Base-by-base conservation (phyloP, 1,284 basidiomycete genomes). In the Anthracocystis panici-leucophaei region DNA sequence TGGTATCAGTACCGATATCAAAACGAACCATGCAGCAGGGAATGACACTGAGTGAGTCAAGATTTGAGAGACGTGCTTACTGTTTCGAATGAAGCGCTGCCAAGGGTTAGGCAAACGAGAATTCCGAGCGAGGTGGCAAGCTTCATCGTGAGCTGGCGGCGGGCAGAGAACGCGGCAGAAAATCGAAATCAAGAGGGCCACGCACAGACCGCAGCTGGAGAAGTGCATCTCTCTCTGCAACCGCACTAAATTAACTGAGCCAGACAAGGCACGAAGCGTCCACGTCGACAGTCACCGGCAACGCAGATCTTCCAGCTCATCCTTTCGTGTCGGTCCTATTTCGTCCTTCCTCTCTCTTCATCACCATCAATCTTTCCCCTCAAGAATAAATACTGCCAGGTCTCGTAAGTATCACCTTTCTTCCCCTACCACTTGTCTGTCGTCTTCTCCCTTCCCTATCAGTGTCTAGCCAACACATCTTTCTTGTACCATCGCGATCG, bases 251-350 rank as follows among this genome's bases (percentile, higher is more conserved):
- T 2, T 12, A 38, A 38, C 35, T 38, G 12, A 16, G 12, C 35
- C 11, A 38, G 35, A 38, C 10, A 7, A 16, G 35, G 35, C 35
- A 16, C 35, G 35, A 54, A 41, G 41, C 27, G 41, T 65, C 62
- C 68, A 65, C 68, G 68, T 70, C 67, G 67, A 70, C 67, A 58
- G 41, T 35, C 35, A 27, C 42, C 52, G 45, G 52, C 52, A 44
- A 58, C 48, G 57, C 52, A 57, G 58, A 66, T 29, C 69, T 72
- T 72, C 69, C 69, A 72, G 64, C 69, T 65, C 69, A 72, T 59
- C 69, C 25, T 16, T 14, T 12, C 38, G 46, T 48, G 45, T 40
- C 44, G 38, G 27, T 35, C 50, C 48, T 23, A 23, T 16, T 44
- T 46, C 35, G 38, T 45, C 38, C 52, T 21, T 23, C 45, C 40